Conservation (phyloP, 2,329 filamentous ascomycete genomes). For the Reticulascus tulasneorum region DNA sequence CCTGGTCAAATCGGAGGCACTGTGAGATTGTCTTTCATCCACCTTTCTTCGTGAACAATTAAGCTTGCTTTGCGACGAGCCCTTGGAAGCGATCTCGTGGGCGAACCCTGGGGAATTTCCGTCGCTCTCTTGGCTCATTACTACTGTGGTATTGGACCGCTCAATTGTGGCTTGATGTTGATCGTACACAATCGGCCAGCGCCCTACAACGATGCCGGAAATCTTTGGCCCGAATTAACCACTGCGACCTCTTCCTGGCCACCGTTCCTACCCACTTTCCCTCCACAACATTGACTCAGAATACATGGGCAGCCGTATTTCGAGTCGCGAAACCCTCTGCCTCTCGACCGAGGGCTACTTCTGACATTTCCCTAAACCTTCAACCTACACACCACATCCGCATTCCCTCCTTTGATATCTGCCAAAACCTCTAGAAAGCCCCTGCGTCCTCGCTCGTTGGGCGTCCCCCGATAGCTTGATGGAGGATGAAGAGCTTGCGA, state of each 20-base stretch:
- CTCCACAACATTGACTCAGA: slow-evolving; percentile 5
- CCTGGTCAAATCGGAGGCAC: no score
- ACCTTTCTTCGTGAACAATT: no score
- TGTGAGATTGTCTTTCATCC: no score
- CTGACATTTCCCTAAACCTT: background rate
- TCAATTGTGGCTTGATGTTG: no score
- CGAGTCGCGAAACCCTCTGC: slow-evolving; percentile 2
- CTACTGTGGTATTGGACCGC: slow-evolving; percentile 8
- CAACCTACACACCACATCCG: slow-evolving; percentile 4
- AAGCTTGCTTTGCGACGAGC: no score
- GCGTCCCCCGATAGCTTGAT: slow-evolving; percentile 19
- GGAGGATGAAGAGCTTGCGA: slow-evolving; percentile 38
- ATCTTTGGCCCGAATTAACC: slow-evolving; percentile 13
- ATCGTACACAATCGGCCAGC: no score
- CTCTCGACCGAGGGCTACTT: background rate
- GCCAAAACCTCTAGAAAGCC: no score
- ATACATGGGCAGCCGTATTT: slow-evolving; percentile 8
- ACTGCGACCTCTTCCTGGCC: slow-evolving; percentile 4
- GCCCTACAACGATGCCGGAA: slow-evolving; percentile 12
- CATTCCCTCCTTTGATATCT: slow-evolving; percentile 5
- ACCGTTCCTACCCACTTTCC: slow-evolving; percentile 6
- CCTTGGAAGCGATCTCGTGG: no score
- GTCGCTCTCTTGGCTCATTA: background rate
- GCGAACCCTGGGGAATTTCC: no score
- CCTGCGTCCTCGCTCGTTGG: slow-evolving; percentile 9